Base-by-base conservation (phyloP, 106 monocot species). In the Ottelia alismoides region DNA sequence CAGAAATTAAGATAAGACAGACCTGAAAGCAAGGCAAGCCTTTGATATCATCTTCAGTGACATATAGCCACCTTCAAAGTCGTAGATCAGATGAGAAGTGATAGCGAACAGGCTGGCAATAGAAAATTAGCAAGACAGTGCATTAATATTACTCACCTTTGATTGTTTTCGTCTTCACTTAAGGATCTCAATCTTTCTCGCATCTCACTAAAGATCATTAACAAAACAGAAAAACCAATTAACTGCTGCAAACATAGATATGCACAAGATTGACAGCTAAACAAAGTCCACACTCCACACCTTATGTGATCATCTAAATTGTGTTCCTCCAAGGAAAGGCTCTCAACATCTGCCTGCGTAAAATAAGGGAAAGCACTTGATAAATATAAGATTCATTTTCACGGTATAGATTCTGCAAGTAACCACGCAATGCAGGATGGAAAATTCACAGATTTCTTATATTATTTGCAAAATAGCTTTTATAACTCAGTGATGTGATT, bases 21-120 rank as follows among this genome's bases (percentile, higher is more conserved):
- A 88, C 92, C 92, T 87, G 88, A 71, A 94, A 94, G 73, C 81
- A 81, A 5, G 88, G 84, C 3, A 94, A 53, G 25, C 80, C 66
- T 27, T 94, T 88, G 52, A 94, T 84, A 62, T 94, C 94, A 56
- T 94, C 94, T 74, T 88, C 81, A 53, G 94, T 88, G 52, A 88
- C 84, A 76, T 68, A 94, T 55, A 88, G 84, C 94, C 94, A 94
- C 67, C n/a, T n/a, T n/a, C n/a, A n/a, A n/a, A n/a, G n/a, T n/a
- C n/a, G n/a, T n/a, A n/a, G n/a, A n/a, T n/a, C n/a, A n/a, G n/a
- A n/a, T n/a, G n/a, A n/a, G n/a, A n/a, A n/a, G n/a, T n/a, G n/a
- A n/a, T n/a, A n/a, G n/a, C n/a, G n/a, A n/a, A n/a, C n/a, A n/a
- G n/a, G n/a, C n/a, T n/a, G n/a, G n/a, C n/a, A n/a, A n/a, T n/a